A percentile compares a stretch with the other conserved stretches of the same genome.
phyloP scores from a whole-genome alignment of 78 protist species.

The Trichosphaerium sp. region DNA sequence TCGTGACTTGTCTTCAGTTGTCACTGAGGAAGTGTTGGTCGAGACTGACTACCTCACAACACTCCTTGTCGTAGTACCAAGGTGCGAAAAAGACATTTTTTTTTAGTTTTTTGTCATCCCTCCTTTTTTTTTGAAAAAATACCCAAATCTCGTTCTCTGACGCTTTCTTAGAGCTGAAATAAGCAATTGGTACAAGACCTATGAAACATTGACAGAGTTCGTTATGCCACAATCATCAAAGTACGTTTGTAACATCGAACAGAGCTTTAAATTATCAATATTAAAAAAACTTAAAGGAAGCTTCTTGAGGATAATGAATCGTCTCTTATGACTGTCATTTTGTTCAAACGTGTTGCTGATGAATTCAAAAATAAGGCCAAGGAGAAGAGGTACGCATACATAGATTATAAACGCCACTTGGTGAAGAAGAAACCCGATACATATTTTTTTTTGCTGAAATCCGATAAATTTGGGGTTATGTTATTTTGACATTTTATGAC shows the following conservation, averaged over 20 bases:
- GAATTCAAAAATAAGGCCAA: conserved; percentile 47
- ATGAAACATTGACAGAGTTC: conserved; percentile 20
- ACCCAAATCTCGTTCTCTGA: too few species aligned
- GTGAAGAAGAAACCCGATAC: background rate
- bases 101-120: conserved; percentile 5
- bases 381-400: conserved; percentile 44
- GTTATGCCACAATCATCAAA: conserved; percentile 58
- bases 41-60: conserved; percentile 63
- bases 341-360: conserved; percentile 44
- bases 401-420: background rate
- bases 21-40: conserved; percentile 16
- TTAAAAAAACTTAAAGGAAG: background rate
- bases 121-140: background rate
- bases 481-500: background rate
- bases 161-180: background rate
- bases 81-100: too few species aligned
- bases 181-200: conserved; percentile 14
- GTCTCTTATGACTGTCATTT: conserved; percentile 35
- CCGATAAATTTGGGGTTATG: background rate
- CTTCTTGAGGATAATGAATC: conserved; percentile 51
- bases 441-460: background rate
- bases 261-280: background rate
- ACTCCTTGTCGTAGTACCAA: conserved; percentile 52
- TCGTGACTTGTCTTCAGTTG: conserved; percentile 7
- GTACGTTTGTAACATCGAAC: background rate